Conservation (phyloP, 2,329 filamentous ascomycete species). For the Calonectria hawksworthii region DNA sequence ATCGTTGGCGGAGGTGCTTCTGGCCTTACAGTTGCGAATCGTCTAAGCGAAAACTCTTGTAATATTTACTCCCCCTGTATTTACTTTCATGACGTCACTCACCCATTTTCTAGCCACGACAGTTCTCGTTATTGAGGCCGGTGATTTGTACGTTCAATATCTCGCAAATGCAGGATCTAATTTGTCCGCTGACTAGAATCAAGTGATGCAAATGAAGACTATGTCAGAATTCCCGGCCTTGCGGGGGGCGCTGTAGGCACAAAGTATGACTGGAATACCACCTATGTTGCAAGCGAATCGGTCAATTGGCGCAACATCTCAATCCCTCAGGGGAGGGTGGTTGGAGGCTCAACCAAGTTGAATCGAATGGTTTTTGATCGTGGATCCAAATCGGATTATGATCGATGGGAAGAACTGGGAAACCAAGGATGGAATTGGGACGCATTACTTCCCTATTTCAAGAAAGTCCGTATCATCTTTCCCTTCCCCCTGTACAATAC, state of each 20-base stretch:
- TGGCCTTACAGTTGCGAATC: constrained; percentile 40
- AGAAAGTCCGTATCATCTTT: constrained; percentile 50
- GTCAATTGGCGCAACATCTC: constrained; percentile 35
- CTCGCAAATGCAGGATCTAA: neutral
- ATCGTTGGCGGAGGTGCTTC: constrained; percentile 39
- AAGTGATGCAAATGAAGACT: constrained; percentile 39
- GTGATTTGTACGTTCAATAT: constrained; percentile 36
- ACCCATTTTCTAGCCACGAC: constrained; percentile 22
- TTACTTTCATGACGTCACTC: neutral
- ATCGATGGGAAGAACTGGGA: constrained; percentile 61
- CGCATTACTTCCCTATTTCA: constrained; percentile 59
- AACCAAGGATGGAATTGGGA: constrained; percentile 58
- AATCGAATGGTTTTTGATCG: constrained; percentile 58
- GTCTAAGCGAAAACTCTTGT: constrained; percentile 37
- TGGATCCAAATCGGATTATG: constrained; percentile 55
- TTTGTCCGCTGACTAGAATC: neutral
- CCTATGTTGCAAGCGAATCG: constrained; percentile 25
- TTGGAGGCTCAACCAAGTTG: constrained; percentile 57
- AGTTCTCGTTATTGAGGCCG: constrained; percentile 41
- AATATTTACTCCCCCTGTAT: neutral
- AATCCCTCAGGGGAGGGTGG: constrained; percentile 47
- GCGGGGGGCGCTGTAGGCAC: constrained; percentile 41
- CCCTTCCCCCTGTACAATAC: neutral
- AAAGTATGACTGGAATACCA: constrained; percentile 43
- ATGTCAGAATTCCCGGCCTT: constrained; percentile 38